phyloP scores from a whole-genome alignment of 768 basidiomycete genomes.

The Gymnopilus dilepis region DNA sequence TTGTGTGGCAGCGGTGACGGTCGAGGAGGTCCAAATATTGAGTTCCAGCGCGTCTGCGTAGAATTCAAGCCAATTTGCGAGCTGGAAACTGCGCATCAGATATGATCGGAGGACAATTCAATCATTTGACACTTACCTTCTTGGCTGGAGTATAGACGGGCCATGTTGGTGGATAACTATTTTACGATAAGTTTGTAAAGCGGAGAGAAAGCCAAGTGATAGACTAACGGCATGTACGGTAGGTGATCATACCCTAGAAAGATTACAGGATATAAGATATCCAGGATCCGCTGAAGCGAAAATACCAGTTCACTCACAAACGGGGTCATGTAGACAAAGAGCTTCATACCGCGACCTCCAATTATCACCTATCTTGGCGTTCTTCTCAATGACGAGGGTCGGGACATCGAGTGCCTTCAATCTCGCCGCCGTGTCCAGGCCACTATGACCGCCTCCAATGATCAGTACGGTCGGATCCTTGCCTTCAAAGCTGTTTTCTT shows the following conservation, averaged over 20 bases:
- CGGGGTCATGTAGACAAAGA: slow-evolving; percentile 69
- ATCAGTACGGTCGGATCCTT: slow-evolving; percentile 64
- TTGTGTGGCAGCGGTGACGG: slow-evolving; percentile 38
- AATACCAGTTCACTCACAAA: slow-evolving; percentile 50
- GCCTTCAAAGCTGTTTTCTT: slow-evolving; percentile 51
- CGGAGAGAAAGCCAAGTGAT: slow-evolving; percentile 1
- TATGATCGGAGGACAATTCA: not conserved
- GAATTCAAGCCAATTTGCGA: slow-evolving; percentile 39
- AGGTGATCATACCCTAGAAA: slow-evolving; percentile 56
- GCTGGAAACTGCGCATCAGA: slow-evolving; percentile 16
- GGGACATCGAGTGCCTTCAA: slow-evolving; percentile 62
- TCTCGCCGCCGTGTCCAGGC: slow-evolving; percentile 67
- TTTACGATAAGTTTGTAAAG: not conserved
- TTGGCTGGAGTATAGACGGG: slow-evolving; percentile 35
- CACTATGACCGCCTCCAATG: slow-evolving; percentile 72
- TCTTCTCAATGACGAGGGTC: slow-evolving; percentile 69
- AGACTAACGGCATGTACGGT: slow-evolving; percentile 61
- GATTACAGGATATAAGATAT: not conserved
- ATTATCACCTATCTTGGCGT: slow-evolving; percentile 61
- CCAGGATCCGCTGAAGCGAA: not conserved
- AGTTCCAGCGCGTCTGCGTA: slow-evolving; percentile 46
- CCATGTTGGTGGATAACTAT: slow-evolving; percentile 38
- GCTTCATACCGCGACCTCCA: slow-evolving; percentile 74
- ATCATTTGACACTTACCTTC: slow-evolving; percentile 25
- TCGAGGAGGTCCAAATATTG: slow-evolving; percentile 55